phyloP scores from a whole-genome alignment of 2,329 filamentous ascomycete genomes.

The Botrytis tulipae region DNA sequence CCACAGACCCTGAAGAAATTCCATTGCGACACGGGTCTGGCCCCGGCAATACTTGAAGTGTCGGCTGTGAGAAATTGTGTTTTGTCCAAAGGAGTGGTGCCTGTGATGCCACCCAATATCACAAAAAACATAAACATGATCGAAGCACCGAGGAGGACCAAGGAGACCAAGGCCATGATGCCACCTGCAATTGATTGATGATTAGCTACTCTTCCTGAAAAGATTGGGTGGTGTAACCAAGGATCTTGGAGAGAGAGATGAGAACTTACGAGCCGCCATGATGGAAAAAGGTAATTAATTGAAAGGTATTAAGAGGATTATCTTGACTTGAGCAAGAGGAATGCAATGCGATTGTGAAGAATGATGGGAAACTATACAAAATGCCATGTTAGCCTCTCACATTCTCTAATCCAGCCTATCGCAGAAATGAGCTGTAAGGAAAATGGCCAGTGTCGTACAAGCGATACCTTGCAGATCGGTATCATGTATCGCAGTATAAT shows the following conservation, averaged over 20 bases:
- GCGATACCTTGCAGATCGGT: neutral
- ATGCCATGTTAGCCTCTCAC: conserved; percentile 1
- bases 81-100: conserved; percentile 59
- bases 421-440: neutral
- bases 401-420: neutral
- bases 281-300: neutral
- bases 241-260: neutral
- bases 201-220: neutral
- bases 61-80: conserved; percentile 86
- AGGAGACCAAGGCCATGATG: conserved; percentile 53
- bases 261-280: conserved; percentile 11
- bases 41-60: conserved; percentile 69
- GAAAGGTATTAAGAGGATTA: neutral
- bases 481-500: neutral
- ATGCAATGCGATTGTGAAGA: neutral
- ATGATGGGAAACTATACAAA: conserved; percentile 7
- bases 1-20: conserved; percentile 86
- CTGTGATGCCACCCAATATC: conserved; percentile 58
- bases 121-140: conserved; percentile 65
- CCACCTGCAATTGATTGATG: conserved; percentile 46
- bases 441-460: neutral
- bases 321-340: neutral
- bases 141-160: conserved; percentile 60
- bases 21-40: conserved; percentile 71
- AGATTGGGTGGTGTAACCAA: neutral